Percentiles rank a stretch among this genome's conserved stretches.
These are phyloP conservation scores for Scedosporium dehoogii DNA, from an alignment of 2,329 filamentous ascomycete species.

Conservation along the genomic window DNA sequence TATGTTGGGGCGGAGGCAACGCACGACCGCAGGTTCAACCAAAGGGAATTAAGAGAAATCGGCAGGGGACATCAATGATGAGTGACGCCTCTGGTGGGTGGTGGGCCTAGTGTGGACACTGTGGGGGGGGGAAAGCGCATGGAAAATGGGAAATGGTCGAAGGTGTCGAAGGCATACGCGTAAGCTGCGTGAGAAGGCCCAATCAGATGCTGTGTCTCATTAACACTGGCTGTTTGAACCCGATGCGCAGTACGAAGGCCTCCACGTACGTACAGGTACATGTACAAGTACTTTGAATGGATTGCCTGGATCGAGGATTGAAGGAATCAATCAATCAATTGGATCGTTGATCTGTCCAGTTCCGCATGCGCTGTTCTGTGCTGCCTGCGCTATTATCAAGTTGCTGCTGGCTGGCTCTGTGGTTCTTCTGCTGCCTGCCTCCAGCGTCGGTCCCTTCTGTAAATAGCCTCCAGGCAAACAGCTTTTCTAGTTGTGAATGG, in stretches of 20 bases:
- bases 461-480: neutral
- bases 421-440: neutral
- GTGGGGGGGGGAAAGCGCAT: slow-evolving; percentile 5
- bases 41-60: slow-evolving; percentile 7
- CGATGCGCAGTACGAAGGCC: slow-evolving; percentile 1
- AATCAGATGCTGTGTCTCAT: slow-evolving; percentile 12
- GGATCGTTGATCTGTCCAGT: neutral
- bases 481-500: neutral
- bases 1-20: slow-evolving; percentile 7
- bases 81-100: slow-evolving; percentile 1
- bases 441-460: neutral
- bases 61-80: neutral
- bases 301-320: neutral
- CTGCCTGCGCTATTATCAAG: neutral
- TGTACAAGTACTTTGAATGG: neutral
- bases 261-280: slow-evolving; percentile 5
- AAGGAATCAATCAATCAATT: neutral
- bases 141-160: slow-evolving; percentile 1
- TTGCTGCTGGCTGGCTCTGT: neutral
- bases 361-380: neutral
- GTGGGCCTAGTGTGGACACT: slow-evolving; percentile 3
- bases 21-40: slow-evolving; percentile 1
- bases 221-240: slow-evolving; percentile 4
- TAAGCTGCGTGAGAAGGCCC: slow-evolving; percentile 18
- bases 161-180: slow-evolving; percentile 16